Evolutionary conservation across 371 early-diverging fungal genomes (phyloP), one percentile per base, ranked within the genome.

Genomic region (Mortierella sp.): DNA sequence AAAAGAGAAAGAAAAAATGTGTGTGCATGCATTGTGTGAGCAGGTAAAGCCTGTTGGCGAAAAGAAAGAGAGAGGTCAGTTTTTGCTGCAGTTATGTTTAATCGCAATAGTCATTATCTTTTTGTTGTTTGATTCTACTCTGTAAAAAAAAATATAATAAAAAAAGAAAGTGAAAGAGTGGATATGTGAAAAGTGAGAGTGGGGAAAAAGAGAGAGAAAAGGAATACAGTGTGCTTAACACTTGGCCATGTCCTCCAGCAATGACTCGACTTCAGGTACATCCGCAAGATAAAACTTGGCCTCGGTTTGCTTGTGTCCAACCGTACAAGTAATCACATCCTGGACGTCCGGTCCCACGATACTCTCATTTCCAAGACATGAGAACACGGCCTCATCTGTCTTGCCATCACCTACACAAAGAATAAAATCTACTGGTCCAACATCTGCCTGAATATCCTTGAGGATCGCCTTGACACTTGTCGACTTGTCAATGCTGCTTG

Each of bases 301-400:
- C 70, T 96, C 96, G 0, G 99, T 97, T 79, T 93, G 93, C 74
- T 98, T 98, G 85, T 96, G 95, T 15, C 98, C 99, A 7, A 98
- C 98, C 0, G 98, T 98, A 60, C 92, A 88, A 15, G 97, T 97
- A 62, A 93, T 87, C 67, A 79, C 73, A n/a, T 79, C 80, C 46
- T 69, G 55, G 26, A 88, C 75, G 61, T 88, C 80, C 1, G 87
- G 84, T 0, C 66, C 66, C 21, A 87, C 86, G 43, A 79, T 69
- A 26, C 66, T 72, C 68, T 89, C 87, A 30, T 90, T 91, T 19
- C 80, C 70, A 19, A 98, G 82, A 51, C 88, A 86, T 3, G 88
- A 79, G 64, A 97, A 98, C 23, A 97, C 91, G 0, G 82, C 77
- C 70, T 98, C 99, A 81, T 98, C 99, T 14, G 95, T 94, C 84